Conservation (phyloP, 768 basidiomycete species). For the Fomitopsis pulvina region DNA sequence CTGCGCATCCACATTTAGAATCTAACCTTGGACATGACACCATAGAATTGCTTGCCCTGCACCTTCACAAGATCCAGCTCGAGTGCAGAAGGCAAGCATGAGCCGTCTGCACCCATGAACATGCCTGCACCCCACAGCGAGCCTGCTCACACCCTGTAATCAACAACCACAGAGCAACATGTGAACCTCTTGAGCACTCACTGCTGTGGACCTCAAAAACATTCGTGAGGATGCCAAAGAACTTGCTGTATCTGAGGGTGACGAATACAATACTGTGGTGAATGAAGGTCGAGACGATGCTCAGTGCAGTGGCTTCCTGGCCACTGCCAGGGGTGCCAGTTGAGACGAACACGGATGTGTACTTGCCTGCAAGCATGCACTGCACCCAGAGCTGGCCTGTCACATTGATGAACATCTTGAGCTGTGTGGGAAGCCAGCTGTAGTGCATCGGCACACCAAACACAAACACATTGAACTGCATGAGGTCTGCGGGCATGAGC, state of each 20-base stretch:
- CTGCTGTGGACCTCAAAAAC: conserved; percentile 41
- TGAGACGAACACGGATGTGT: conserved; percentile 69
- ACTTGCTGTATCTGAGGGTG: conserved; percentile 43
- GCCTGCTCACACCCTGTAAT: conserved; percentile 40
- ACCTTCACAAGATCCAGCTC: conserved; percentile 31
- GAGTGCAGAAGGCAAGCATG: conserved; percentile 40
- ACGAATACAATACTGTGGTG: conserved; percentile 52
- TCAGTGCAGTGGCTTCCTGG: conserved; percentile 40
- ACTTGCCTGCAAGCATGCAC: conserved; percentile 67
- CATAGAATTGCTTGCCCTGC: conserved; percentile 51
- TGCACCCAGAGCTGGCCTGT: conserved; percentile 61
- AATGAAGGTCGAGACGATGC: conserved; percentile 37
- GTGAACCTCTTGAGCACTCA: conserved; percentile 20
- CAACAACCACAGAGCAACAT: not conserved
- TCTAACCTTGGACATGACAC: conserved; percentile 35
- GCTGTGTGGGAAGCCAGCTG: conserved; percentile 77
- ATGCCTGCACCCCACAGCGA: conserved; percentile 83
- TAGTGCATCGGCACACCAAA: conserved; percentile 79
- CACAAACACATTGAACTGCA: conserved; percentile 67
- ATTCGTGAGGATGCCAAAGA: conserved; percentile 33
- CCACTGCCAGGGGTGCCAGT: conserved; percentile 71
- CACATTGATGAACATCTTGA: conserved; percentile 78
- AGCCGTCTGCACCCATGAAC: conserved; percentile 44
- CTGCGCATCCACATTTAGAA: conserved; percentile 8
- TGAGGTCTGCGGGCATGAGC: conserved; percentile 48